Evolutionary conservation across 371 early-diverging fungal species (phyloP), one percentile per base, ranked within the genome.

Genomic region (Syncephalastrum contaminatum): DNA sequence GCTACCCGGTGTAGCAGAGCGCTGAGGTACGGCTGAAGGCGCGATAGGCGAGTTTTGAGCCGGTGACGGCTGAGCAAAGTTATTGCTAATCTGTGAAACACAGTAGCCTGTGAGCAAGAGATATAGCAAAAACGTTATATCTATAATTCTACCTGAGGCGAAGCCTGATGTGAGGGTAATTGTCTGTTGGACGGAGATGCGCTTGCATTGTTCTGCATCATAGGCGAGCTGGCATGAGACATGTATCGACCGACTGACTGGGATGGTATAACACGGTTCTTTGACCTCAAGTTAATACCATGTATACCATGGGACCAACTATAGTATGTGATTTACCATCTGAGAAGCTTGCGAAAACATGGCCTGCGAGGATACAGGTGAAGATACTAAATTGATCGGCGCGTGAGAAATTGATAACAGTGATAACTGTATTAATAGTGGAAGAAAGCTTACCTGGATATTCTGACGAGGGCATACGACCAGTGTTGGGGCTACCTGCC

Each of bases 211-310:
- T 45, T 59, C n/a, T 60, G 62, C 40, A 63, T 56, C 54, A 61
- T 61, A 25, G 62, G 56, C 15, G 56, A 47, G 10, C 16, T 59
- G 49, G 59, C 58, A 19, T 66, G 64, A 47, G 68, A 69, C 66
- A 71, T 66, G 40, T 59, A 74, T 5, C 67, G 63, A 52, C 64
- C 68, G 25, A 54, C 62, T 10, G 71, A 61, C 48, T 74, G 75
- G 15, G 75, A 70, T 16, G 75, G 69, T 22, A 74, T 74, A 14
- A 71, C 66, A 19, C 74, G 68, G 16, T 59, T 54, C 71, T 63
- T 19, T 25, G n/a, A 21, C n/a, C 16, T 46, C 18, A 54, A n/a
- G 16, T 27, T 56, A 51, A 20, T 13, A 20, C 7, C 41, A 20
- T 51, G 16, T 4, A n/a, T 7, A 16, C n/a, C 13, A 43, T 21